Evolutionary conservation across 805 yeast species (phyloP), one percentile per base, ranked within the genome.

Genomic region (Starmerella roubikii): DNA sequence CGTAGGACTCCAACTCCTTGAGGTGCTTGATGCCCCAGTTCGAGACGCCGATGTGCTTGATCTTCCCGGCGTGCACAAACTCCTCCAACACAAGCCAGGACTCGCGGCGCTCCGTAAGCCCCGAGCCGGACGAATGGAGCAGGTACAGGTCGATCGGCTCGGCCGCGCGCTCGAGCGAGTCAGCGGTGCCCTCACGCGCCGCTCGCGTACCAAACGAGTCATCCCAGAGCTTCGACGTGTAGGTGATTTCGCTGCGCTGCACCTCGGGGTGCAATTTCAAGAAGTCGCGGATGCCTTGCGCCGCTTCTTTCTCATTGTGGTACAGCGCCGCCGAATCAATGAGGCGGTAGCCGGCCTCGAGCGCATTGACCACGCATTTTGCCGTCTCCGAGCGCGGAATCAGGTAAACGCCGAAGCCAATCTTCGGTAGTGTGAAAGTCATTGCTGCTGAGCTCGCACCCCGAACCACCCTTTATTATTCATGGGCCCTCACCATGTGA

Each of bases 141-240:
- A 82, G 62, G 32, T 77, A 58, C 42, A 82, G 59, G 54, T 83
- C 93, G 45, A 82, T 78, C 52, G 80, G 81, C n/a, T 65, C 70
- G 34, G 67, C 60, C 5, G 76, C 79, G 34, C 66, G 62, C 4
- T 56, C 56, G 31, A 78, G 52, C 45, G 82, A 74, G 16, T 62
- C 66, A 27, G 64, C 59, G 41, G 82, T 74, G 13, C 83, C 88
- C 4, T 40, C 41, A 38, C 67, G 68, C 13, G 91, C 77, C 17
- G 63, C 59, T 0, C 58, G 54, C 52, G 76, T 74, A 0, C 82
- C 81, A 43, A 72, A 71, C 45, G 74, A 71, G 32, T 66, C 64
- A 49, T 77, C 72, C 88, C 88, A 78, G 17, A 80, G 53, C 53
- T 82, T 82, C 4, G 91, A 76, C 9, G 84, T 76, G 57, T 78